Percentiles rank a stretch among this genome's conserved stretches.
These are phyloP conservation scores for Halteria grandinella DNA, from an alignment of 73 alveolate genomes.

Conservation along the genomic window DNA sequence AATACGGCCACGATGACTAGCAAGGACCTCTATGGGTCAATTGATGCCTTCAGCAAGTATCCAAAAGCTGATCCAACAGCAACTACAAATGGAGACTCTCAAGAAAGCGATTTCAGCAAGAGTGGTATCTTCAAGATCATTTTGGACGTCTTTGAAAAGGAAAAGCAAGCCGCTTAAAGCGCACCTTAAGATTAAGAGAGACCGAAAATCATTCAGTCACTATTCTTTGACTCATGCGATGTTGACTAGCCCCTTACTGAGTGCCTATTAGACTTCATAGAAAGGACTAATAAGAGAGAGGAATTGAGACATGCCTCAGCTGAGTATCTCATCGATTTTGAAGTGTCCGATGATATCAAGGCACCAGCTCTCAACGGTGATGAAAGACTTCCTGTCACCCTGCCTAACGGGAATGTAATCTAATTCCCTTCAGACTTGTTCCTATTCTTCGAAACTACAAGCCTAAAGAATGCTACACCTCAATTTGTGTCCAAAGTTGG, in stretches of 20 bases:
- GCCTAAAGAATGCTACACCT: conserved; percentile 48
- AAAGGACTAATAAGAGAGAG: conserved; percentile 34
- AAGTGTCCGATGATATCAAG: background rate
- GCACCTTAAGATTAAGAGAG: conserved; percentile 8
- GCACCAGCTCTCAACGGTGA: background rate
- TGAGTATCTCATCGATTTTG: background rate
- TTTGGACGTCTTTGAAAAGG: conserved; percentile 40
- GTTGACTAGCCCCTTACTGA: conserved; percentile 32
- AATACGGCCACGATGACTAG: conserved; percentile 36
- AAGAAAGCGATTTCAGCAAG: conserved; percentile 17
- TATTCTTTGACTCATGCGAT: conserved; percentile 12
- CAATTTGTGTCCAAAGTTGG: conserved; percentile 33
- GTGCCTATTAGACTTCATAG: conserved; percentile 5
- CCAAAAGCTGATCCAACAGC: background rate
- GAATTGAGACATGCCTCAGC: background rate
- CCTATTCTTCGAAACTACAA: conserved; percentile 51
- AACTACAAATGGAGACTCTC: background rate
- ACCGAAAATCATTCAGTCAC: background rate
- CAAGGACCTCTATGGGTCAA: conserved; percentile 56
- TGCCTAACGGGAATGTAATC: conserved; percentile 49
- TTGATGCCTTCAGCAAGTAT: conserved; percentile 41
- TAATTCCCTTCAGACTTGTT: conserved; percentile 44
- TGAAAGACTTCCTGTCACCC: conserved; percentile 4
- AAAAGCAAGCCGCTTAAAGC: background rate
- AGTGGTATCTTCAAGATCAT: conserved; percentile 26